Evolutionary conservation across 2,329 filamentous ascomycete species (phyloP).

Genomic region (Apiospora aurea): DNA sequence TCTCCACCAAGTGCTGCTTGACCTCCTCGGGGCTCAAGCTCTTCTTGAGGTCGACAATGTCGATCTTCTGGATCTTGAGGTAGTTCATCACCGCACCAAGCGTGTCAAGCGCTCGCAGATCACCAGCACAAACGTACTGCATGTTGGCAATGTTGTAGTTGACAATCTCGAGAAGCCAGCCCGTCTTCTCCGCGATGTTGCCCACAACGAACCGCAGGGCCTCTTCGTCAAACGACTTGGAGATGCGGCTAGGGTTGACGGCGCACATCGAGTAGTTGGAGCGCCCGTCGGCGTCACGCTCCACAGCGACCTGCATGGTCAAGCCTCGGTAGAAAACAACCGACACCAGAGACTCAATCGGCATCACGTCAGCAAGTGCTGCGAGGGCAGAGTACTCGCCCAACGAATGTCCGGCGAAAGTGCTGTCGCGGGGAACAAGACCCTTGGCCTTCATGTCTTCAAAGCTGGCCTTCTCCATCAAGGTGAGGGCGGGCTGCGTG

Average conservation of each 20-base stretch:
- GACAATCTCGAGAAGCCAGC: constrained; percentile 98
- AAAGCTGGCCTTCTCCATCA: constrained; percentile 99
- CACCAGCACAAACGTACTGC: constrained; percentile 77
- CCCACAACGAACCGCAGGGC: constrained; percentile 96
- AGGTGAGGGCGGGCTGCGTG: constrained; percentile 93
- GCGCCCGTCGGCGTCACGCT: constrained; percentile 89
- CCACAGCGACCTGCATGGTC: constrained; percentile 99
- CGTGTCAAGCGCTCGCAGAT: constrained; percentile 74
- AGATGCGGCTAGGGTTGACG: constrained; percentile 97
- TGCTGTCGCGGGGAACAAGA: constrained; percentile 93
- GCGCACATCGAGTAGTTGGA: constrained; percentile 99
- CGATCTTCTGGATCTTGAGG: constrained; percentile 95
- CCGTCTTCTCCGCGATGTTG: constrained; percentile 91
- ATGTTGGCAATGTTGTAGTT: constrained; percentile 88
- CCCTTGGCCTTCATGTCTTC: constrained; percentile 99
- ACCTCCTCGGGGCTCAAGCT: constrained; percentile 88
- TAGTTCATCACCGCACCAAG: constrained; percentile 88
- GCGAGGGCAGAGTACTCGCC: constrained; percentile 98
- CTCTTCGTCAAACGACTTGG: constrained; percentile 98
- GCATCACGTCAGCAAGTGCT: constrained; percentile 97
- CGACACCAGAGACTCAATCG: constrained; percentile 97
- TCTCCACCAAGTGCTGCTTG: constrained; percentile 86
- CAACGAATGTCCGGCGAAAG: constrained; percentile 95
- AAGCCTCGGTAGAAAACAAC: constrained; percentile 99
- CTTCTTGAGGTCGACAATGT: constrained; percentile 91